Evolutionary conservation across 139 green algal species (phyloP).

Genomic region (Yamagishiella unicocca): DNA sequence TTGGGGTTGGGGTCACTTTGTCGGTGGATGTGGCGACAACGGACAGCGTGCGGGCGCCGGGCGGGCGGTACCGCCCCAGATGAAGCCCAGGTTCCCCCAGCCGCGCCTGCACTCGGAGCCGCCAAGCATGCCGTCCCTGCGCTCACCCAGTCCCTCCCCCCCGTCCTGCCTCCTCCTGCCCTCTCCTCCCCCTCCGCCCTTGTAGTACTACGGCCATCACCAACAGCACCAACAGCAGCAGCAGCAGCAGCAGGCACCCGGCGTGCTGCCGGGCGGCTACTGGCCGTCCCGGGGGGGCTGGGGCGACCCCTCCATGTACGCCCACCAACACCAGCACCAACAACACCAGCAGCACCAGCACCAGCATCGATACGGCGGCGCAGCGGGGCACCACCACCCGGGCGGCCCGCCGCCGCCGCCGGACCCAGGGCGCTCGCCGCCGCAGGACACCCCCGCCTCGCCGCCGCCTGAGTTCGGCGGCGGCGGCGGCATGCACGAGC

Average conservation of each 20-base stretch:
- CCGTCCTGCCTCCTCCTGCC: neutral
- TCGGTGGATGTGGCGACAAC: no score
- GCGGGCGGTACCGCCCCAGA: no score
- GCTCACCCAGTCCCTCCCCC: neutral
- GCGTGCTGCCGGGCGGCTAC: constrained; percentile 7
- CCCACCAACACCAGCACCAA: constrained; percentile 21
- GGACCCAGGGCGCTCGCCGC: constrained; percentile 14
- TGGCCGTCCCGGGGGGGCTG: neutral
- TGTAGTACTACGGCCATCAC: neutral
- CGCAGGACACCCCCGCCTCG: neutral
- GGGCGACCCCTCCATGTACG: constrained; percentile 16
- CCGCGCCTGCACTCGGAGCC: no score
- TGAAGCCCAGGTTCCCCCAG: no score
- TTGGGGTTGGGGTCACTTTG: neutral
- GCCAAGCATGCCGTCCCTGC: no score
- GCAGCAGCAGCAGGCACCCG: constrained; percentile 29
- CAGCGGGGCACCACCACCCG: neutral
- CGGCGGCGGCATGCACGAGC: neutral
- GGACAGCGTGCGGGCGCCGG: no score
- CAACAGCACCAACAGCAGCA: constrained; percentile 30
- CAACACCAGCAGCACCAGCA: neutral
- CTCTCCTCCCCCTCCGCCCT: neutral
- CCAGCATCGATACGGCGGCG: neutral
- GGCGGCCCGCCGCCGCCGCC: constrained; percentile 20
- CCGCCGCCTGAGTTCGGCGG: neutral